Base-by-base conservation (phyloP, 805 yeast species). In the Candida suzukii region DNA sequence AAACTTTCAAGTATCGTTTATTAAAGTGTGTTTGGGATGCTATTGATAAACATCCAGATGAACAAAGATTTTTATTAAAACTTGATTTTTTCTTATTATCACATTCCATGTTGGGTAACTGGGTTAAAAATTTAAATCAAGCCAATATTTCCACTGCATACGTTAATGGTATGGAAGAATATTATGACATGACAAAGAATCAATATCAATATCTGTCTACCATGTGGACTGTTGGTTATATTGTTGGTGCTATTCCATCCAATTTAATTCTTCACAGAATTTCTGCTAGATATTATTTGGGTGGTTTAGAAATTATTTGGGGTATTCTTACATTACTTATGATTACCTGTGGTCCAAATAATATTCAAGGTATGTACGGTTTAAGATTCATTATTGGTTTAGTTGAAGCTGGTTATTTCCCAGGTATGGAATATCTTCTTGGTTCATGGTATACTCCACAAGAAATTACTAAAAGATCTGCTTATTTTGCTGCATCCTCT, bases 41-140 rank as follows among this genome's bases (percentile, higher is more conserved):
- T 12, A 31, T 37, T 9, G 69, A 66, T 42, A 66, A 68, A 41
- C 57, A 58, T 36, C 64, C 66, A 3, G 43, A 46, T 3, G 74
- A 69, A 43, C 54, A 63, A 26, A 39, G 32, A 17, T 65, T 64
- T 37, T 43, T 76, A 24, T 57, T 66, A 47, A 80, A 80, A 53
- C 54, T 79, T 29, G 86, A 80, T 51, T 49, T 74, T 22, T 57
- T 77, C 33, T 30, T 36, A 58, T 82, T 38, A 66, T 77, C 16
- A 63, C 69, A 33, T 73, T 74, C 43, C 67, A 80, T 1, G 70
- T 77, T 58, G 22, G 78, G 77, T 1, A 79, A 80, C 56, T 81
- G 83, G 80, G 76, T 80, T 41, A 80, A 80, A 53, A 73, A 76
- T 40, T 62, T 82, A 35, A 86, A 82, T 55, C 72, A 70, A 44